A percentile compares a stretch with the other conserved stretches of the same genome.
These are phyloP conservation scores for Colletotrichum limetticola DNA, from an alignment of 2,329 filamentous ascomycete species.

Conservation along the genomic window DNA sequence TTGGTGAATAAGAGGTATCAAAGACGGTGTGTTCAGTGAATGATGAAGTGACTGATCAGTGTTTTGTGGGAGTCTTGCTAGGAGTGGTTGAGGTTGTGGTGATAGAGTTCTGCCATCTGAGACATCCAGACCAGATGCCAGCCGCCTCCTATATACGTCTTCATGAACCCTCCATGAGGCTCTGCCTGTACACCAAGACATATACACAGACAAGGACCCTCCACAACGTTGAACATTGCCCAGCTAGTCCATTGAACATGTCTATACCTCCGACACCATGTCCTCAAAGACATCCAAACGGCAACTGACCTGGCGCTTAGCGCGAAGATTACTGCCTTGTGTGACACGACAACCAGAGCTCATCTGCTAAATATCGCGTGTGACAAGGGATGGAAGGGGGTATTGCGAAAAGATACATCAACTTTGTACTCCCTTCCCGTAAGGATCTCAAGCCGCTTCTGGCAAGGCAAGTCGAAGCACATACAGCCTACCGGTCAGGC, in stretches of 20 bases:
- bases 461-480: not conserved
- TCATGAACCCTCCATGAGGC: not conserved
- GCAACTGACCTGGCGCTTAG: not conserved
- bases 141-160: slow-evolving; percentile 20
- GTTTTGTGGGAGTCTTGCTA: not conserved
- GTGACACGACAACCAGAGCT: not conserved
- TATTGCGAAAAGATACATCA: not conserved
- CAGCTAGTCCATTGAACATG: slow-evolving; percentile 4
- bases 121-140: slow-evolving; percentile 12
- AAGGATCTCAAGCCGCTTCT: not conserved
- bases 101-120: slow-evolving; percentile 1
- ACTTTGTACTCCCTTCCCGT: not conserved
- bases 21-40: not conserved
- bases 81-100: not conserved
- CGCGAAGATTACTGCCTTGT: slow-evolving; percentile 2
- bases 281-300: not conserved
- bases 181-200: not conserved
- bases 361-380: not conserved
- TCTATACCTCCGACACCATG: not conserved
- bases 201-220: not conserved
- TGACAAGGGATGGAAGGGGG: not conserved
- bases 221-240: not conserved
- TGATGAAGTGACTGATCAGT: not conserved
- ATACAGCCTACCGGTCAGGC: not conserved
- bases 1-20: not conserved